These are phyloP conservation scores for Xylaria acuta DNA, from an alignment of 495 filamentous ascomycete genomes.

Conservation along the genomic window DNA sequence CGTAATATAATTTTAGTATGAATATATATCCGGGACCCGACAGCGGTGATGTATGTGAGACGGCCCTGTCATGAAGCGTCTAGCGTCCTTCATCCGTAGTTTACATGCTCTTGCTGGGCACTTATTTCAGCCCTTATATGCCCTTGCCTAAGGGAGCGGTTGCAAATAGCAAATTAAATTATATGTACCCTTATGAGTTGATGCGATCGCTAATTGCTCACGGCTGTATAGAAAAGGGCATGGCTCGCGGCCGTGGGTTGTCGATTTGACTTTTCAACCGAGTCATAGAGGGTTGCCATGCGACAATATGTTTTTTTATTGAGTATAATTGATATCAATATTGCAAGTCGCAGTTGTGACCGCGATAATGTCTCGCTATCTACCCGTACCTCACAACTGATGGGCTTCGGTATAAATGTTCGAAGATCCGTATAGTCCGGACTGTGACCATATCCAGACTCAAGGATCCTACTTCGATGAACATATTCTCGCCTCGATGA, in stretches of 20 bases:
- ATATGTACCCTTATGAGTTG: neutral
- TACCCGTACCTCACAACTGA: neutral
- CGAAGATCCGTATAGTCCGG: neutral
- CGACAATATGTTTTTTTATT: neutral
- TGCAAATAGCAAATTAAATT: neutral
- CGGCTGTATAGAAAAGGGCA: no score
- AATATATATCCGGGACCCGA: neutral
- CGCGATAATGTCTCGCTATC: neutral
- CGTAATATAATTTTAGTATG: conserved; percentile 13
- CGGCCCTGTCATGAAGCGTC: neutral
- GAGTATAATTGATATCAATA: neutral
- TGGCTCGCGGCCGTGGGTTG: neutral
- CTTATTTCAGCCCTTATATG: neutral
- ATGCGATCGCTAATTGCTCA: neutral
- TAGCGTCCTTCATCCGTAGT: neutral
- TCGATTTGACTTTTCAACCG: neutral
- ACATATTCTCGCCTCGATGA: neutral
- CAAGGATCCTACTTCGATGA: neutral
- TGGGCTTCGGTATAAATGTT: neutral
- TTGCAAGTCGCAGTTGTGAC: neutral
- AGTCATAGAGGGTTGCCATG: neutral
- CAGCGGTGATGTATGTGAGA: neutral
- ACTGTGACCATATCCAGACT: neutral
- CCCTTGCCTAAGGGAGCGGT: neutral
- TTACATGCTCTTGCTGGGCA: neutral